Base-by-base conservation (phyloP, 2,329 filamentous ascomycete genomes). In the Fusarium penzigii region DNA sequence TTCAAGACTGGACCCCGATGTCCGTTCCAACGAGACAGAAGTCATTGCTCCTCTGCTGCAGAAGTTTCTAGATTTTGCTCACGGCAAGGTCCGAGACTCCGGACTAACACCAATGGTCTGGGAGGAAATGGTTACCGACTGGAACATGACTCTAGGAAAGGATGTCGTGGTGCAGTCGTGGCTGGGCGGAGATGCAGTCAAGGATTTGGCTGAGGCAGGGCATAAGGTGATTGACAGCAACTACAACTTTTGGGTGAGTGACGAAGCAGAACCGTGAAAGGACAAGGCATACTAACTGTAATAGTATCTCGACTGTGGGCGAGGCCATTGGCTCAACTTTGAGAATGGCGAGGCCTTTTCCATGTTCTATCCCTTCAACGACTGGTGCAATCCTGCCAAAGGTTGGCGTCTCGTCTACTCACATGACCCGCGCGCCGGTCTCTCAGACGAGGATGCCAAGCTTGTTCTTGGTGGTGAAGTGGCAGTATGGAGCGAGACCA, bases 101-200 rank as follows among this genome's bases (percentile, higher is more conserved):
- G 87, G 87, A 5, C 73, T 96, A 46, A 82, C 80, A 6, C 90
- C 91, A 0, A 75, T 96, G 17, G 89, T 92, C 1, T 96, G 92
- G 92, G 90, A 96, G 70, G 92, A 96, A 70, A 91, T 94, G 79
- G 76, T 90, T 1, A 75, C 89, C 10, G 78, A 85, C 20, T 96
- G 90, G 87, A 89, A 92, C 66, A 74, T 94, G 42, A 88, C 82
- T 0, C 74, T 96, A 6, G 85, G 84, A 3, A 70, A 79, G 13
- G 85, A 92, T 63, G 85, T 89, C 1, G 78, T 95, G 12, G 80
- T 96, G 6, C 92, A 96, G 72, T 82, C 86, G 3, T 96, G 91
- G 91, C 80, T 86, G 43, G 86, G 84, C 44, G 80, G 81, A 17
- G 74, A 74, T 11, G 82, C 87, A 6, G 81, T 92, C 44, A 77